Evolutionary conservation across 352 stramenopile species (phyloP), one percentile per base, ranked within the genome.

Genomic region (Thalassiosira allenii): DNA sequence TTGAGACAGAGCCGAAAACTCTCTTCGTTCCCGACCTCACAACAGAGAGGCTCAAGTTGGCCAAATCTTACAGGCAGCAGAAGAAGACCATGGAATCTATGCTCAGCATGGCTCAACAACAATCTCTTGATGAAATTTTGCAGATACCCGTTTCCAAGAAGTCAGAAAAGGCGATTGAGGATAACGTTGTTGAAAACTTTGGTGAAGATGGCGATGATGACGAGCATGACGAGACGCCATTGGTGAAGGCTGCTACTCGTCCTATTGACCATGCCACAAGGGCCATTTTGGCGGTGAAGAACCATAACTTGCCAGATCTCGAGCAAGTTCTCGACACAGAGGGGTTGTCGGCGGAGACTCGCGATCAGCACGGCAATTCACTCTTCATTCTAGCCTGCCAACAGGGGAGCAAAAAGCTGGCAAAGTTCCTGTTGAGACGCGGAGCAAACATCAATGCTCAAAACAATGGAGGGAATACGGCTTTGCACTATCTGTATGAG

Each of bases 401-500:
- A 78, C 92, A 98, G 87, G 97, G 96, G 49, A 97, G 96, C 89
- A 98, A 98, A 84, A 95, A 96, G 30, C 90, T 98, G 29, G 89
- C 89, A 63, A 99, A 98, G 91, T 96, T 98, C 61, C 83, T 98
- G 22, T 85, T 99, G 78, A 89, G 96, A 0, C 94, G 96, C 8
- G 96, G 92, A 29, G 96, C 96, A 22, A 89, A 98, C 64, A 95
- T 98, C 65, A 98, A 99, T 88, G 74, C 94, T 27, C 95, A 98
- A 91, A 98, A 98, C 78, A 79, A 97, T 68, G 92, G 95, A 59
- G 97, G 97, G 40, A 98, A 98, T 87, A 98, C 96, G 27, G 95
- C 94, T 17, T 84, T 99, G 66, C 97, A 99, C 80, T 99, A 98
- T 67, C 93, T 97, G 63, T 91, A 96, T 89, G 95, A 96, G 82